Percentiles rank a stretch among this genome's conserved stretches.
These are phyloP conservation scores for Lomentospora prolificans DNA, from an alignment of 2,329 filamentous ascomycete genomes.

Conservation along the genomic window DNA sequence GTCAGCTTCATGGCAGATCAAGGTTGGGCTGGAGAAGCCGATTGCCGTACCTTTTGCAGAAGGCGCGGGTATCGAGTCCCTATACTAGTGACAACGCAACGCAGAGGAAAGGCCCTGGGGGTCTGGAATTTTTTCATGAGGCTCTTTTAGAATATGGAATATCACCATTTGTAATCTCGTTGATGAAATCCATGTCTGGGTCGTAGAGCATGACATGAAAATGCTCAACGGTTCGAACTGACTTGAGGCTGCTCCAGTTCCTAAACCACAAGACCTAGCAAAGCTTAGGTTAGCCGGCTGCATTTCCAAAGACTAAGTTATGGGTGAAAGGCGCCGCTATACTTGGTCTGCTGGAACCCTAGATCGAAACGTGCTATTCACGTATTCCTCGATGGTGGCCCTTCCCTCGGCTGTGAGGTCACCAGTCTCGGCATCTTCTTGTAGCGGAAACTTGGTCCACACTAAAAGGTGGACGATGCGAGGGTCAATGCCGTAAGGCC, in stretches of 20 bases:
- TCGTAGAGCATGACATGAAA: constrained; percentile 89
- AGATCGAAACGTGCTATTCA: constrained; percentile 54
- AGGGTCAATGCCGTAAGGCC: constrained; percentile 79
- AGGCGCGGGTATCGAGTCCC: constrained; percentile 52
- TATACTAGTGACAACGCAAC: too few relatives aligned
- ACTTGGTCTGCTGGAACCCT: constrained; percentile 43
- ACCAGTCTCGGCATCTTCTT: constrained; percentile 54
- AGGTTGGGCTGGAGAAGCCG: constrained; percentile 59
- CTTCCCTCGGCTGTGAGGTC: constrained; percentile 58
- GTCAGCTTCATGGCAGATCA: constrained; percentile 37
- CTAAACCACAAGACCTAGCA: constrained; percentile 34
- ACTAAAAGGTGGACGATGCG: constrained; percentile 77
- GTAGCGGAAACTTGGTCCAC: constrained; percentile 82
- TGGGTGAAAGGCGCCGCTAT: constrained; percentile 18
- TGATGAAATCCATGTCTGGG: constrained; percentile 60
- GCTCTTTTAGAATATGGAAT: constrained; percentile 49
- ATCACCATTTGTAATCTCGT: constrained; percentile 63
- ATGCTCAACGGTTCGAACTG: constrained; percentile 78
- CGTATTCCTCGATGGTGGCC: constrained; percentile 59
- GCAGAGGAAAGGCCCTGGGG: too few relatives aligned
- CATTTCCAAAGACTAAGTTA: too few relatives aligned
- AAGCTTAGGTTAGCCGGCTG: constrained; percentile 6
- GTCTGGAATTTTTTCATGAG: too few relatives aligned
- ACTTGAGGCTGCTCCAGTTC: constrained; percentile 82
- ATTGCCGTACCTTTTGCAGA: constrained; percentile 65